Evolutionary conservation across 148 eudicot genomes (phyloP).

Genomic region (Camellia sinensis): DNA sequence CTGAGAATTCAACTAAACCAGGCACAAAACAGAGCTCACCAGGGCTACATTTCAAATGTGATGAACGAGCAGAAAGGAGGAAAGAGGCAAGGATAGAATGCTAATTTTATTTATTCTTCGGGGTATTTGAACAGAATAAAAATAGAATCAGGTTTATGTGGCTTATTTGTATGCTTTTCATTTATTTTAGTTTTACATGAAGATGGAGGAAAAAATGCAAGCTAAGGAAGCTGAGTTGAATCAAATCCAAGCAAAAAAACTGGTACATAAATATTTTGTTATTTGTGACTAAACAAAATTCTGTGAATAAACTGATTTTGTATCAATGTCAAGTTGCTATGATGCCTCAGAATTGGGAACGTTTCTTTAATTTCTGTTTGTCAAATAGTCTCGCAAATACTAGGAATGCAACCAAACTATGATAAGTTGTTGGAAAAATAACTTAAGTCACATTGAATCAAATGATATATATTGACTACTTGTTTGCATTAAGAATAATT

Average conservation of each 20-base stretch:
- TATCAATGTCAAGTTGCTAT: not conserved
- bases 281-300: not conserved
- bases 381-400: not conserved
- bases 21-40: slow-evolving; percentile 23
- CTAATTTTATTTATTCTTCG: not conserved
- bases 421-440: not conserved
- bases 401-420: not conserved
- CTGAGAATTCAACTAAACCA: slow-evolving; percentile 26
- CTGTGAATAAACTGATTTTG: not conserved
- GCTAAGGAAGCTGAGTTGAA: slow-evolving; percentile 31
- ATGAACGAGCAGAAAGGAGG: slow-evolving; percentile 37
- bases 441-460: not conserved
- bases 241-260: slow-evolving; percentile 29
- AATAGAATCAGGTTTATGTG: not conserved
- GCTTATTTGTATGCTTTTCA: not conserved
- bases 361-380: not conserved
- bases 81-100: slow-evolving; percentile 35
- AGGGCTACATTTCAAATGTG: slow-evolving; percentile 25
- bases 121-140: not conserved
- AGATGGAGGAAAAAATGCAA: slow-evolving; percentile 34
- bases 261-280: not conserved
- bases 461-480: not conserved
- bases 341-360: not conserved
- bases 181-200: slow-evolving; percentile 25
- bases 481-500: not conserved